These are phyloP conservation scores for Copromyces sp. DNA, from an alignment of 495 filamentous ascomycete genomes.

Conservation along the genomic window DNA sequence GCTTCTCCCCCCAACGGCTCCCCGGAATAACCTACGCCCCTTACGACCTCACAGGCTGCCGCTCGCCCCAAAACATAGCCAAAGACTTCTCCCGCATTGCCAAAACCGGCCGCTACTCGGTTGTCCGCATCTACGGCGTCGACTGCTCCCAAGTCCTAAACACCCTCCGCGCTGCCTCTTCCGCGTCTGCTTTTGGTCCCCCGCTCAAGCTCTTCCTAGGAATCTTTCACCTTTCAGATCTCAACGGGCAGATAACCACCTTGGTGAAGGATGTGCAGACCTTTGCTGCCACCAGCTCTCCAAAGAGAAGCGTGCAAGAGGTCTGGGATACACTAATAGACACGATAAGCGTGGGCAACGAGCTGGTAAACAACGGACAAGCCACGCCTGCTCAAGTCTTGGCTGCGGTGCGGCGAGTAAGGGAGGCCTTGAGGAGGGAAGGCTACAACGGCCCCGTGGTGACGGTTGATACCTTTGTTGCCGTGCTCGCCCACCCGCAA, in stretches of 20 bases:
- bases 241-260: slow-evolving; percentile 40
- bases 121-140: slow-evolving; percentile 70
- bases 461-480: slow-evolving; percentile 67
- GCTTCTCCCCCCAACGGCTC: slow-evolving; percentile 15
- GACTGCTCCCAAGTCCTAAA: slow-evolving; percentile 63
- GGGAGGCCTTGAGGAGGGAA: slow-evolving; percentile 42
- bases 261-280: slow-evolving; percentile 39
- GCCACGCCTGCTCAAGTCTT: slow-evolving; percentile 42
- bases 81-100: slow-evolving; percentile 47
- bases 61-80: slow-evolving; percentile 48
- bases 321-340: slow-evolving; percentile 48
- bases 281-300: not conserved
- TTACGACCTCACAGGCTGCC: slow-evolving; percentile 62
- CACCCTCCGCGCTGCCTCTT: slow-evolving; percentile 48
- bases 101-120: slow-evolving; percentile 32
- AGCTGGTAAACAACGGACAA: slow-evolving; percentile 58
- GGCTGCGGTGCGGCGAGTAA: slow-evolving; percentile 44
- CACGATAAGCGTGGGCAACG: slow-evolving; percentile 71
- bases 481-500: slow-evolving; percentile 51
- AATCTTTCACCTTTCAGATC: slow-evolving; percentile 52
- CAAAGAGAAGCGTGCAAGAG: slow-evolving; percentile 4
- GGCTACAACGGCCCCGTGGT: slow-evolving; percentile 70
- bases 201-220: slow-evolving; percentile 63
- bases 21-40: slow-evolving; percentile 64
- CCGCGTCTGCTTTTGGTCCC: slow-evolving; percentile 12